Evolutionary conservation across 176 grass and related monocot genomes (phyloP).

Genomic region (Elaeis guineensis): DNA sequence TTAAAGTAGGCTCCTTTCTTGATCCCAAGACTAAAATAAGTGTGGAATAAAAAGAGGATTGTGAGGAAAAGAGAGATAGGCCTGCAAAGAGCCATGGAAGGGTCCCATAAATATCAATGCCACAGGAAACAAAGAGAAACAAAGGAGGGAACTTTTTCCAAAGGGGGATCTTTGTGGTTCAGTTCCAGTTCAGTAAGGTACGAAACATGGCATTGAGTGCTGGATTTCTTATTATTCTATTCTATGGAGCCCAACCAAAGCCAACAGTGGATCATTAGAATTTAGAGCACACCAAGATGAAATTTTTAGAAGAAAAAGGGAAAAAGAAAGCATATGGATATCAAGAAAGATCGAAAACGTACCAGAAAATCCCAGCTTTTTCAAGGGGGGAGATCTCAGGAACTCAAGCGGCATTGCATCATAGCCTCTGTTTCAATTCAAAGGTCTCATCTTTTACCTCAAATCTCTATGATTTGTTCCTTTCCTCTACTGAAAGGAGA

Average conservation of each 20-base stretch:
- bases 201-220: background rate
- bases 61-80: background rate
- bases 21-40: background rate
- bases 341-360: background rate
- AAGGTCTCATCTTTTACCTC: too few relatives aligned
- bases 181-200: slow-evolving; percentile 12
- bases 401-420: background rate
- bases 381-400: slow-evolving; percentile 5
- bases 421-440: too few relatives aligned
- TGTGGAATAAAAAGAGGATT: background rate
- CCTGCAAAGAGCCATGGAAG: background rate
- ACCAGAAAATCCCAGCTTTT: slow-evolving; percentile 5
- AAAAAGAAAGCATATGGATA: background rate
- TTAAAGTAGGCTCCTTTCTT: background rate
- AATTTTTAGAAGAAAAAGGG: background rate
- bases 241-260: too few relatives aligned
- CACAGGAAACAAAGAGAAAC: background rate
- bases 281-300: background rate
- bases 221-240: background rate
- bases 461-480: too few relatives aligned
- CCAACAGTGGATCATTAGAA: background rate
- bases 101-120: slow-evolving; percentile 9
- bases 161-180: background rate
- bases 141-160: background rate
- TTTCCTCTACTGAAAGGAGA: too few relatives aligned